These are phyloP conservation scores for Quercus berberidifolia DNA, from an alignment of 306 rosid species.

Conservation along the genomic window DNA sequence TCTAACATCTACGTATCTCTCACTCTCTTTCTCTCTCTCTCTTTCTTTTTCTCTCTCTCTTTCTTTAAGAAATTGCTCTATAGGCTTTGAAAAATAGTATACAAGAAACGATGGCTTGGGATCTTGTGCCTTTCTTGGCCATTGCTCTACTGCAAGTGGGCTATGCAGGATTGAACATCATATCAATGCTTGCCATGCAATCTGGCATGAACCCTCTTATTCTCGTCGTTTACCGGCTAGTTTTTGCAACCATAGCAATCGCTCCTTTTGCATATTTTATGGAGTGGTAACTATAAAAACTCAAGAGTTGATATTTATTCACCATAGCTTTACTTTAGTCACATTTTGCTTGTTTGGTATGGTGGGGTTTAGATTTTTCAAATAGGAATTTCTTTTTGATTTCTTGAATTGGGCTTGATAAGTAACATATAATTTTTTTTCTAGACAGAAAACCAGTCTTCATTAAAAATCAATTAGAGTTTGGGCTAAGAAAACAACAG, in stretches of 20 bases:
- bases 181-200: conserved; percentile 77
- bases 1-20: not conserved
- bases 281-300: conserved; percentile 52
- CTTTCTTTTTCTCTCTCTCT: not conserved
- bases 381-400: not conserved
- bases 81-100: not conserved
- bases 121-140: conserved; percentile 39
- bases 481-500: too few relatives aligned
- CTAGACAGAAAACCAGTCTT: too few relatives aligned
- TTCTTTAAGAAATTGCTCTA: not conserved
- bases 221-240: conserved; percentile 78
- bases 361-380: not conserved
- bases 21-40: not conserved
- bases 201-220: conserved; percentile 75
- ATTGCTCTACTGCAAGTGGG: conserved; percentile 53
- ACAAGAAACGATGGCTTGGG: conserved; percentile 26
- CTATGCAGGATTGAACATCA: conserved; percentile 67
- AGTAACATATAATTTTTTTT: too few relatives aligned
- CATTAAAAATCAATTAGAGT: too few relatives aligned
- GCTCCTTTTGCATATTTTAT: conserved; percentile 66
- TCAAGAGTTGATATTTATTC: too few relatives aligned
- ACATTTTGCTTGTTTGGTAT: not conserved
- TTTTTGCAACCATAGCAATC: conserved; percentile 65
- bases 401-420: not conserved
- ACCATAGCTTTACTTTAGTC: not conserved